Evolutionary conservation across 176 grass and related monocot species (phyloP).

Genomic region (Aegilops speltoides): DNA sequence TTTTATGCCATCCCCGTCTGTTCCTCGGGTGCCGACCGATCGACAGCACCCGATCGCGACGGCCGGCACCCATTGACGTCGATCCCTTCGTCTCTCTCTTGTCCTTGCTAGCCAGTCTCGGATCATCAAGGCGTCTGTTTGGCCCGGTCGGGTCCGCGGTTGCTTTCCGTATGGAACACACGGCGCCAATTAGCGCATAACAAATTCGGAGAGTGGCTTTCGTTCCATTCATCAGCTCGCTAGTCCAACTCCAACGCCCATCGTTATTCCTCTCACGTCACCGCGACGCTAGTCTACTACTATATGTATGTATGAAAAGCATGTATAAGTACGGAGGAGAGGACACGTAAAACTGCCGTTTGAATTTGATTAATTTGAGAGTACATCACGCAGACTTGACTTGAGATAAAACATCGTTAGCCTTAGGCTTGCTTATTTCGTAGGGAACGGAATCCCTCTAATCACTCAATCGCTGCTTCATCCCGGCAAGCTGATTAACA

Average conservation of each 20-base stretch:
- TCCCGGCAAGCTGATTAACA: not conserved
- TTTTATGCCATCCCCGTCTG: constrained; percentile 29
- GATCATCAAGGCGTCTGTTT: not conserved
- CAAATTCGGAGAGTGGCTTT: not conserved
- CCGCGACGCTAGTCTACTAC: not conserved
- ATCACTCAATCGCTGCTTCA: not conserved
- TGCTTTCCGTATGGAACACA: constrained; percentile 46
- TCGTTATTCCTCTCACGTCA: not conserved
- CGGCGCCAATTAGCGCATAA: constrained; percentile 8
- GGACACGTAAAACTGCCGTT: not conserved
- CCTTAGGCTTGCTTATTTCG: not conserved
- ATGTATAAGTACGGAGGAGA: not conserved
- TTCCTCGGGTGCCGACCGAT: constrained; percentile 54
- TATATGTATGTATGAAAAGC: no score
- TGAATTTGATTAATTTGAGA: not conserved
- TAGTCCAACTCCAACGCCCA: constrained; percentile 4
- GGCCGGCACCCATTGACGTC: constrained; percentile 17
- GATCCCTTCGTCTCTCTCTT: no score
- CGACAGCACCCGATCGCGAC: constrained; percentile 26
- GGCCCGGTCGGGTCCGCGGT: constrained; percentile 29
- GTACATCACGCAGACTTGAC: not conserved
- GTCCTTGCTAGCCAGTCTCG: not conserved
- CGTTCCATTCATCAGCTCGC: not conserved
- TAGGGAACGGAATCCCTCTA: constrained; percentile 13
- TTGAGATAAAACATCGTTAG: not conserved